Base-by-base conservation (phyloP, 2,329 filamentous ascomycete genomes). In the Byssoonygena ceratinophila region DNA sequence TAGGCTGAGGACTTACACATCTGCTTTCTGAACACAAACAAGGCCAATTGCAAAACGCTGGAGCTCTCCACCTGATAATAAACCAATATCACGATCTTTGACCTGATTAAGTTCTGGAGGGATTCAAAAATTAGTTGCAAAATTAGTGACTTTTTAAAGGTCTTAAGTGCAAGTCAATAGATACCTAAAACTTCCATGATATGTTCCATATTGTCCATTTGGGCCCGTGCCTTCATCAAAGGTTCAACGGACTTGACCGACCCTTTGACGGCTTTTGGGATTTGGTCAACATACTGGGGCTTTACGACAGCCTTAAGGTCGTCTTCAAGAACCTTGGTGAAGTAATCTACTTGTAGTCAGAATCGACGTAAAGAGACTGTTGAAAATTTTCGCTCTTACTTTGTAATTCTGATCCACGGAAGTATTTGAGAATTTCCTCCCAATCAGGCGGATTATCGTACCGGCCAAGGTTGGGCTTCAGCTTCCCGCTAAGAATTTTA, bases 371-470 rank as follows among this genome's bases (percentile, higher is more conserved):
- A 44, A 23, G 22, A 20, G 11, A 7, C 2, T 11, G 40, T 4
- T 18, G 12, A 8, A 31, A 31, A 29, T 2, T 34, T 12, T 22
- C 7, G 32, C 16, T n/a, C 27, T 16, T 25, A 94, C 88, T 97
- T 73, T 98, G 92, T 64, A 98, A 74, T 70, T 98, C 92, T 39
- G 91, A 97, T 55, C 92, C 92, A 73, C 92, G 84, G 79, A 96
- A 98, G 72, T 98, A 85, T 76, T 92, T 95, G 73, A 98, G 81
- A 55, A 98, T 94, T 73, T 97, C 92, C 74, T 97, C 90, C 92
- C 94, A 98, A 70, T 98, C 92, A 12, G 92, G 94, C 7, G 92
- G 91, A 72, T 97, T 94, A 61, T 97, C 90, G 68, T 86, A 95
- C 67, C 85, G 81, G 60, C 94, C 92, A 72, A 98, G 72, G 71